Conservation (phyloP, 2,329 filamentous ascomycete species). For the Ceratocystis diversiconidia region DNA sequence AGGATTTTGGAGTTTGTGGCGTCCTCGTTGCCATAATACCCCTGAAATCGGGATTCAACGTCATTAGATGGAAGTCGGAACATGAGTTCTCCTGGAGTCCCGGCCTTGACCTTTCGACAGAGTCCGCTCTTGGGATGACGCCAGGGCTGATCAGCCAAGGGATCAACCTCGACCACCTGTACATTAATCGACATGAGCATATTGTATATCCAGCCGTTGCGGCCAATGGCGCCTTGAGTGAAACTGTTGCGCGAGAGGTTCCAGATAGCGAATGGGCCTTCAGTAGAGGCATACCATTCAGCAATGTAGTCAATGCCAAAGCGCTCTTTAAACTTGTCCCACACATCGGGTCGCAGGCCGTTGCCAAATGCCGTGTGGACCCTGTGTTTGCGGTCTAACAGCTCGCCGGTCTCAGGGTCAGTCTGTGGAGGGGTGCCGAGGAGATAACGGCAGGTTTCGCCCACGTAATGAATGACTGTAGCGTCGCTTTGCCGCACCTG, state of each 20-base stretch:
- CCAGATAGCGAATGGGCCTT: slow-evolving; percentile 54
- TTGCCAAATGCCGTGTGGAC: slow-evolving; percentile 73
- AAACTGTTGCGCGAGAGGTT: slow-evolving; percentile 63
- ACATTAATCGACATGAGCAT: slow-evolving; percentile 37
- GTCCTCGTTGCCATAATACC: slow-evolving; percentile 61
- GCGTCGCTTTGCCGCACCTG: slow-evolving; percentile 57
- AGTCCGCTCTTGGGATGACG: slow-evolving; percentile 57
- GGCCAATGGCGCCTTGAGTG: slow-evolving; percentile 62
- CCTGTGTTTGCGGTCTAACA: slow-evolving; percentile 56
- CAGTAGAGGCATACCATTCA: slow-evolving; percentile 72
- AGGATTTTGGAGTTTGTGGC: slow-evolving; percentile 63
- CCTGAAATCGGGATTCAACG: slow-evolving; percentile 54
- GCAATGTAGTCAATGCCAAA: slow-evolving; percentile 60
- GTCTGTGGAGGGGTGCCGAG: slow-evolving; percentile 49
- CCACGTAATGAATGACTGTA: slow-evolving; percentile 74
- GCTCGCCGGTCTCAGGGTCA: slow-evolving; percentile 49
- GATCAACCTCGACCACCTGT: slow-evolving; percentile 56
- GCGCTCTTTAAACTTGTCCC: slow-evolving; percentile 68
- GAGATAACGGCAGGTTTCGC: slow-evolving; percentile 74
- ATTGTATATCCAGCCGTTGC: slow-evolving; percentile 48
- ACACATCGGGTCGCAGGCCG: slow-evolving; percentile 71
- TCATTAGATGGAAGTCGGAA: slow-evolving; percentile 54
- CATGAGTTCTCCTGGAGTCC: slow-evolving; percentile 62
- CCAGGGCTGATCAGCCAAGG: slow-evolving; percentile 50
- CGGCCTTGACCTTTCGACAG: slow-evolving; percentile 43